Conservation (phyloP, 2,329 filamentous ascomycete species). For the Xylogone sp. region DNA sequence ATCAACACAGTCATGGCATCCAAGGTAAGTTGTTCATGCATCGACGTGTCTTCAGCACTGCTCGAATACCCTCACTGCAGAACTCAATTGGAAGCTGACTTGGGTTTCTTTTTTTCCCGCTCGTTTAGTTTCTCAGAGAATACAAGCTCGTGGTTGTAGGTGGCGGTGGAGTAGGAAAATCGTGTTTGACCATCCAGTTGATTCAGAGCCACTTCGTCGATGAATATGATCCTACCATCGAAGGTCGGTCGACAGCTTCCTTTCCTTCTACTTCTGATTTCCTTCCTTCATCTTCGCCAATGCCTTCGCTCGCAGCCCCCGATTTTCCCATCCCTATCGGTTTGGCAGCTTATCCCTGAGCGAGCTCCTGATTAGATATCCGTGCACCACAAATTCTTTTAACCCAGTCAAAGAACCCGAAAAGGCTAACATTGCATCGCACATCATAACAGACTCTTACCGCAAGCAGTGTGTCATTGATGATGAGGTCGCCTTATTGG, state of each 20-base stretch:
- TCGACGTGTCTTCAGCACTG: not conserved
- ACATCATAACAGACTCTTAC: slow-evolving; percentile 73
- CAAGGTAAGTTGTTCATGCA: slow-evolving; percentile 25
- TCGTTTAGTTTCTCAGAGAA: slow-evolving; percentile 73
- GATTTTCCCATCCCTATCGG: not conserved
- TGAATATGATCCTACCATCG: slow-evolving; percentile 98
- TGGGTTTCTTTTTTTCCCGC: slow-evolving; percentile 3
- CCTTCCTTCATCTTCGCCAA: slow-evolving; percentile 8
- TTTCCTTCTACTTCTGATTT: no score
- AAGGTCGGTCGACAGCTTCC: slow-evolving; percentile 61
- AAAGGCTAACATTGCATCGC: not conserved
- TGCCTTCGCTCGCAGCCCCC: not conserved
- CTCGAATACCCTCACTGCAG: no score
- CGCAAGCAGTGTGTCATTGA: slow-evolving; percentile 99
- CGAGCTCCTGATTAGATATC: not conserved
- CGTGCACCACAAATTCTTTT: not conserved
- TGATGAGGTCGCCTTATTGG: slow-evolving; percentile 94
- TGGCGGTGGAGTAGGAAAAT: slow-evolving; percentile 98
- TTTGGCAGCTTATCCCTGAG: not conserved
- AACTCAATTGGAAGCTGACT: slow-evolving; percentile 6
- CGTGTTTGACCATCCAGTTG: slow-evolving; percentile 96
- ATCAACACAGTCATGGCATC: slow-evolving; percentile 27
- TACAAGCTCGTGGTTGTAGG: slow-evolving; percentile 97
- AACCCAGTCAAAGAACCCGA: not conserved
- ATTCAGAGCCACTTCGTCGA: slow-evolving; percentile 95